Percentiles rank a stretch among this genome's conserved stretches.
These are phyloP conservation scores for Pleurotus tuoliensis DNA, from an alignment of 768 basidiomycete genomes.

Conservation along the genomic window DNA sequence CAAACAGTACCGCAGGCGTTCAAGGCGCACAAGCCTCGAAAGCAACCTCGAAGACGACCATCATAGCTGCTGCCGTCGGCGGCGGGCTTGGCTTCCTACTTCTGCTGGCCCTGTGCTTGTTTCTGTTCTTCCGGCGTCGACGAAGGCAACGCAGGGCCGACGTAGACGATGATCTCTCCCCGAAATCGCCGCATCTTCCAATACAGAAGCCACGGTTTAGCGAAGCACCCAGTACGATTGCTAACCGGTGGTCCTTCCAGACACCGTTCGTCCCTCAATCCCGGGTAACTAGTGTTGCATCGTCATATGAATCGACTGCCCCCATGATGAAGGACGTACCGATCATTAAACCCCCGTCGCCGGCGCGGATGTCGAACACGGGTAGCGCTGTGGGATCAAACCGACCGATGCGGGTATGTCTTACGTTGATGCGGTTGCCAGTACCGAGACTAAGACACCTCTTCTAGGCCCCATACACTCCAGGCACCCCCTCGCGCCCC, in stretches of 20 bases:
- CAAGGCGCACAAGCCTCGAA: constrained; percentile 11
- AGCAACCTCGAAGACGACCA: constrained; percentile 18
- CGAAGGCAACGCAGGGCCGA: constrained; percentile 26
- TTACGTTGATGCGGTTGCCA: background rate
- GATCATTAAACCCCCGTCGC: constrained; percentile 7
- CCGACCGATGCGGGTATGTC: background rate
- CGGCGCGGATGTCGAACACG: constrained; percentile 2
- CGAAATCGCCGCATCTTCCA: constrained; percentile 19
- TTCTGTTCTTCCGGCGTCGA: constrained; percentile 24
- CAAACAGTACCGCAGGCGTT: constrained; percentile 6
- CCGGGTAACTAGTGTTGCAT: constrained; percentile 4
- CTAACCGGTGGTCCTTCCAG: constrained; percentile 6
- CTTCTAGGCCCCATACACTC: constrained; percentile 9
- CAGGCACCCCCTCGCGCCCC: constrained; percentile 5
- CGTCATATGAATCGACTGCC: constrained; percentile 4
- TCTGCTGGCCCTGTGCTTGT: constrained; percentile 12
- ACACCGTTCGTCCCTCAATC: constrained; percentile 12
- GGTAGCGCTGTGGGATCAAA: background rate
- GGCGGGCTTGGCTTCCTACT: constrained; percentile 21
- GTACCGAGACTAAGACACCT: background rate
- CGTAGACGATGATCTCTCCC: constrained; percentile 27
- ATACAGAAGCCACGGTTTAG: constrained; percentile 14
- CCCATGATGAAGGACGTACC: constrained; percentile 5
- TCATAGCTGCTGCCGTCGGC: constrained; percentile 21
- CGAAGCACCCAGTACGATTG: background rate